Evolutionary conservation across 73 alveolate species (phyloP).

Genomic region (Paramecium tetraurelia): DNA sequence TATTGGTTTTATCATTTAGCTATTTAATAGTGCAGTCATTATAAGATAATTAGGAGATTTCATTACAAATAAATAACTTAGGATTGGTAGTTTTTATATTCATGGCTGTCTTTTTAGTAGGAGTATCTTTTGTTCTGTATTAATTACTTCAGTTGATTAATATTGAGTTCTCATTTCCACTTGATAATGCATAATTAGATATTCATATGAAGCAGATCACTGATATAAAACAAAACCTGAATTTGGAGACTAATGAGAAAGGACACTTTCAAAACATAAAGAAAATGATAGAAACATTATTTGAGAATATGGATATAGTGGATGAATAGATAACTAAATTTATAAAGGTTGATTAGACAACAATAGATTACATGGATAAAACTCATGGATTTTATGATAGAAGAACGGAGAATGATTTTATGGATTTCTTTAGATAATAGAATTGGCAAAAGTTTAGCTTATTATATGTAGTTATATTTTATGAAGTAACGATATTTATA

Average conservation of each 20-base stretch:
- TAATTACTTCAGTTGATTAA: background rate
- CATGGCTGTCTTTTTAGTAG: background rate
- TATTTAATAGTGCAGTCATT: background rate
- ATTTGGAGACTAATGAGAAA: background rate
- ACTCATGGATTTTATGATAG: background rate
- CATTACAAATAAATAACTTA: background rate
- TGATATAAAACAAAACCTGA: background rate
- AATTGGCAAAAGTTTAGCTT: background rate
- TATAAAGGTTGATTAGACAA: background rate
- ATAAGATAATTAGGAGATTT: background rate
- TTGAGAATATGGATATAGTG: background rate
- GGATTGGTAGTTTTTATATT: background rate
- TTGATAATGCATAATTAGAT: background rate
- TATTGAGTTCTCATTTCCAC: background rate
- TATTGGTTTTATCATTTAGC: background rate
- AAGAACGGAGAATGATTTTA: background rate
- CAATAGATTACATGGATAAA: background rate
- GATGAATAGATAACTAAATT: constrained; percentile 3
- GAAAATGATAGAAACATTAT: constrained; percentile 1
- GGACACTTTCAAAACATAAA: background rate
- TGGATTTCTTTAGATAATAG: background rate
- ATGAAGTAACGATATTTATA: background rate
- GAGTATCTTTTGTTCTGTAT: background rate
- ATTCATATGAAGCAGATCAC: background rate
- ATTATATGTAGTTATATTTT: background rate